Evolutionary conservation across 495 filamentous ascomycete genomes (phyloP), one percentile per base, ranked within the genome.

Genomic region (Schizothecium vesticola): DNA sequence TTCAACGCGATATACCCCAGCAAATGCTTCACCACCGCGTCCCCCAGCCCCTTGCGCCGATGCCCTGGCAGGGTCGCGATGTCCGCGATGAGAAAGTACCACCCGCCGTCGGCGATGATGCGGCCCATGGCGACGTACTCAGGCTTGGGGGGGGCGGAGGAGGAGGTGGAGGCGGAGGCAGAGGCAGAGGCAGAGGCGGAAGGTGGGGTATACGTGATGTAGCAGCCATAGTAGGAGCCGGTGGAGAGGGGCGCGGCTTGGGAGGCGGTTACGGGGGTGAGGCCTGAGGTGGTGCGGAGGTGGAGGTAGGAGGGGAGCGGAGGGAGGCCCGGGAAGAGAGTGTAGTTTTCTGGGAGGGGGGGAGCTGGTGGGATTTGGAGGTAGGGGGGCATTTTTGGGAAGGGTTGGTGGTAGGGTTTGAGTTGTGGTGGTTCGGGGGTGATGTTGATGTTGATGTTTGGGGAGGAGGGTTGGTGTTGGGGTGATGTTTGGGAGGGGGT

Each of bases 71-170:
- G 71, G 12, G 85, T 81, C 1, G 80, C 81, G 75, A 87, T 82
- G 72, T 87, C 85, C n/a, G 80, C 79, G 63, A 87, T 74, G 12
- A 81, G 77, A 65, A 84, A 86, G 66, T 84, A 85, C 77, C 82
- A 84, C n/a, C 77, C 81, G 11, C 84, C 83, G 71, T 87, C 85
- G 24, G 83, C 80, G 63, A 85, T 77, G 5, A 86, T 76, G 23
- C 85, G 80, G 65, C 82, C 84, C 83, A 87, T 86, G 2, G 72
- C 84, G 0, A 85, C 78, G 9, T 82, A 65, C 21, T 28, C 26
- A 4, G 13, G 1, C 11, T 12, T 36, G 1, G 31, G 3, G 31
- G 31, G 31, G 11, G 6, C 12, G 33, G 33, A 13, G 4, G 3
- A 0, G 33, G 13, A 0, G 33, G 3, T 19, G 33, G 33, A 13